Evolutionary conservation across 257 asterid genomes (phyloP).

Genomic region (Lavandula angustifolia): DNA sequence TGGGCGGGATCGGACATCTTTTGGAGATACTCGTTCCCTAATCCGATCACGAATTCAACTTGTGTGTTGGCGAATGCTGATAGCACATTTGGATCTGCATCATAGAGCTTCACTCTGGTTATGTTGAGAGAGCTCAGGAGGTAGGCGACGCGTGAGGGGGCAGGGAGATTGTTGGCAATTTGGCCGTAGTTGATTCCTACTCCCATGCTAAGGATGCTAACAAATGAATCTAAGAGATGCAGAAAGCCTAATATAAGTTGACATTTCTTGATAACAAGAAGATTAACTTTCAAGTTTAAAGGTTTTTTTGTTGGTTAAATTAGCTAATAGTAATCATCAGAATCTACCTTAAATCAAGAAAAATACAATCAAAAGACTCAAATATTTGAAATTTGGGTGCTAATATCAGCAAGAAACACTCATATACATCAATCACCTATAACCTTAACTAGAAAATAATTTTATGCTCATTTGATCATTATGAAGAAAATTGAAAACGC

Average conservation of each 20-base stretch:
- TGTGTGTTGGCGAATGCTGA: constrained; percentile 66
- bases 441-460: constrained; percentile 3
- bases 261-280: background rate
- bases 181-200: constrained; percentile 97
- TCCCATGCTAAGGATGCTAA: constrained; percentile 44
- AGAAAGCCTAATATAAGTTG: background rate
- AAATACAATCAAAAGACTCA: constrained; percentile 11
- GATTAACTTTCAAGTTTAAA: background rate
- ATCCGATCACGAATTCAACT: constrained; percentile 76
- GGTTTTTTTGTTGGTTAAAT: background rate
- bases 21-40: constrained; percentile 70
- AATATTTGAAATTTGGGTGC: background rate
- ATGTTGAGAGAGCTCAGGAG: constrained; percentile 74
- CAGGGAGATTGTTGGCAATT: constrained; percentile 83
- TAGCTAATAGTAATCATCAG: constrained; percentile 8
- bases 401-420: background rate
- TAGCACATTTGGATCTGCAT: constrained; percentile 74
- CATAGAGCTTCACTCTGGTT: constrained; percentile 82
- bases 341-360: background rate
- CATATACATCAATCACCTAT: constrained; percentile 14
- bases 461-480: background rate
- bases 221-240: constrained; percentile 43
- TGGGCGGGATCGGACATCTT: constrained; percentile 63
- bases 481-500: background rate
- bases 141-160: constrained; percentile 65